Base-by-base conservation (phyloP, 805 yeast species). In the Saccharomyces paradoxus region DNA sequence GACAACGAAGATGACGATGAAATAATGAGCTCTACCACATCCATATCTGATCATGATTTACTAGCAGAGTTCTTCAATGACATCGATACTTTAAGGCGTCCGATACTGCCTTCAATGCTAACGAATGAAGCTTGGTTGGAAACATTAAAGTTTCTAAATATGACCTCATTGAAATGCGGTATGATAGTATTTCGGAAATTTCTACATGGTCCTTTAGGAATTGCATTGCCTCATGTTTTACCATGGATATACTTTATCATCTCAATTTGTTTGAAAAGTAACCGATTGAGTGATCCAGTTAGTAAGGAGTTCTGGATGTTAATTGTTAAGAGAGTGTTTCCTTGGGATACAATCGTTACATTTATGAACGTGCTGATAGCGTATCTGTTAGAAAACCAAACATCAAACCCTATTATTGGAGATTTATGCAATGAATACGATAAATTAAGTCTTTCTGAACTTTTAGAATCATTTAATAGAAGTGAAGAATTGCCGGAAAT, bases 221-320 rank as follows among this genome's bases (percentile, higher is more conserved):
- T 84, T 55, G 82, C 88, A 1, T 77, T 86, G 3, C 84, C 91
- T 12, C 95, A 88, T 73, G 75, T 84, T 2, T 75, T 87, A 48
- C 85, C 89, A 1, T 87, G 92, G 89, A 69, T 86, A 7, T 86
- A 88, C 63, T 89, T 86, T 62, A 69, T 88, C 24, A 72, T 83
- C 12, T 77, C 92, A 0, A 71, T 85, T 29, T 86, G 87, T 2
- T 77, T 81, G 56, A 82, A 85, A 6, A 66, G 77, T 5, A 71
- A 74, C 41, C 69, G 69, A 47, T 50, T 64, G 47, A 49, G 58
- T 14, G 60, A 59, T 54, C 53, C 52, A 9, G 50, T 53, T 24
- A 53, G 59, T 47, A 56, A 58, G 26, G 56, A 57, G 31, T 70
- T 70, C 57, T 70, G 74, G 74, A 52, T 55, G 9, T 58, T 59